Conservation (phyloP, 768 basidiomycete species). For the Boletus pseudopeckii region DNA sequence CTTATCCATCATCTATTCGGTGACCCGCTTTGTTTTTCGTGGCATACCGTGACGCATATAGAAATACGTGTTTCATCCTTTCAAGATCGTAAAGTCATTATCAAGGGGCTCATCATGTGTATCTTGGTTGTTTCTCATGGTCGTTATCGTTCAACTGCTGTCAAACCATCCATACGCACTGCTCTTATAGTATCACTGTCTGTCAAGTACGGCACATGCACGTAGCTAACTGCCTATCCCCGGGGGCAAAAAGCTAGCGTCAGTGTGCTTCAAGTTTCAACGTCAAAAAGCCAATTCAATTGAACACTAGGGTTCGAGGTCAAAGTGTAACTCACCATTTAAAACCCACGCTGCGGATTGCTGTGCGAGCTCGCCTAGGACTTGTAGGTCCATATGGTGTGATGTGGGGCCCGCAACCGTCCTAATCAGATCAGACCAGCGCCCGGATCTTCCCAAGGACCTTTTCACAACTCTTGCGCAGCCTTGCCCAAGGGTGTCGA, state of each 20-base stretch:
- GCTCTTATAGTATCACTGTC: not conserved
- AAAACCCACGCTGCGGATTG: conserved; percentile 11
- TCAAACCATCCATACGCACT: conserved; percentile 3
- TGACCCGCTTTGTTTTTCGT: conserved; percentile 11
- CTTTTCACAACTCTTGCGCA: not conserved
- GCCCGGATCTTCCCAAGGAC: not conserved
- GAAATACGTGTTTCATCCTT: conserved; percentile 6
- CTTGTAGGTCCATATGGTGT: not conserved
- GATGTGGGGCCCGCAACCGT: not conserved
- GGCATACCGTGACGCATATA: conserved; percentile 29
- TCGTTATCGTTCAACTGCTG: conserved; percentile 6
- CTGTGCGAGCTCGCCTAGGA: not conserved
- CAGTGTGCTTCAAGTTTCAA: not conserved
- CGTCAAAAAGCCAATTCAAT: not conserved
- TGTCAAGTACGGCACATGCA: not conserved
- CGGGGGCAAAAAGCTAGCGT: conserved; percentile 1
- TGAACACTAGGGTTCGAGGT: not conserved
- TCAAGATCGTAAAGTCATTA: conserved; percentile 9
- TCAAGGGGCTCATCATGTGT: conserved; percentile 10
- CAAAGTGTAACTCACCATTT: not conserved
- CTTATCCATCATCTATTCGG: conserved; percentile 35
- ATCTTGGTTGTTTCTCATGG: conserved; percentile 18
- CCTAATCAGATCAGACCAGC: too few species aligned
- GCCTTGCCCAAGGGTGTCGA: too few species aligned
- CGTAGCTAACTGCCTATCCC: not conserved